phyloP scores from a whole-genome alignment of 2,329 filamentous ascomycete species.

The Ceratocystis lukuohia region DNA sequence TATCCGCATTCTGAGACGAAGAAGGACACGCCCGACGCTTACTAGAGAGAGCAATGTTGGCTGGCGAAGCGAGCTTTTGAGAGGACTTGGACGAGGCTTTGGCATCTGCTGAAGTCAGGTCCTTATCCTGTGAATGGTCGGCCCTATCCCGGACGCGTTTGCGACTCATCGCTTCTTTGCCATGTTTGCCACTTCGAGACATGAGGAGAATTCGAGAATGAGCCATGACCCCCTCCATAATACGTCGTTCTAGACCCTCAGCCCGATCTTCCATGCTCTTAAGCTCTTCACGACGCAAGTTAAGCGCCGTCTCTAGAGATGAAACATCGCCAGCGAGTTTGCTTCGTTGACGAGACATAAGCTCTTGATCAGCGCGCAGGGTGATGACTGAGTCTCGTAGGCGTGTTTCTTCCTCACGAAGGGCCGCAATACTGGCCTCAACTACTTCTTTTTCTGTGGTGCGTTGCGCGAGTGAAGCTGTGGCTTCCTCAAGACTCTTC shows the following conservation, averaged over 20 bases:
- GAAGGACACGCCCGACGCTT: constrained; percentile 36
- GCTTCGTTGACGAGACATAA: constrained; percentile 62
- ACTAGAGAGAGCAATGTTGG: constrained; percentile 42
- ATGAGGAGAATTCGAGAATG: constrained; percentile 86
- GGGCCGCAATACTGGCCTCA: constrained; percentile 39
- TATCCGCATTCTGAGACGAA: neutral
- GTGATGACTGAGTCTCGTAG: constrained; percentile 42
- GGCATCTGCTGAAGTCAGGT: constrained; percentile 18
- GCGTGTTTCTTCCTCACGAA: constrained; percentile 40
- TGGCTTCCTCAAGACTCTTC: constrained; percentile 66
- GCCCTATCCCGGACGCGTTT: constrained; percentile 35
- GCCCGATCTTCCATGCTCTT: constrained; percentile 81
- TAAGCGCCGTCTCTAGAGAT: constrained; percentile 77
- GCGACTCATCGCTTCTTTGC: constrained; percentile 44
- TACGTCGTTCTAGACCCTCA: constrained; percentile 77
- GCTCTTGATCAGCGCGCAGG: constrained; percentile 58
- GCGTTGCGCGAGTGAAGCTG: constrained; percentile 65
- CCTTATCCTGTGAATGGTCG: constrained; percentile 14
- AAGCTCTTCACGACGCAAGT: constrained; percentile 80
- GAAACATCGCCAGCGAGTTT: constrained; percentile 75
- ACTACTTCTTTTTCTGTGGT: constrained; percentile 51
- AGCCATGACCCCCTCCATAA: constrained; percentile 90
- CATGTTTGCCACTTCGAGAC: constrained; percentile 43
- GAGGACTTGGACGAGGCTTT: constrained; percentile 9
- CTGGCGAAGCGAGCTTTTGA: constrained; percentile 25